phyloP scores from a whole-genome alignment of 306 rosid genomes.

The Betula pendula region DNA sequence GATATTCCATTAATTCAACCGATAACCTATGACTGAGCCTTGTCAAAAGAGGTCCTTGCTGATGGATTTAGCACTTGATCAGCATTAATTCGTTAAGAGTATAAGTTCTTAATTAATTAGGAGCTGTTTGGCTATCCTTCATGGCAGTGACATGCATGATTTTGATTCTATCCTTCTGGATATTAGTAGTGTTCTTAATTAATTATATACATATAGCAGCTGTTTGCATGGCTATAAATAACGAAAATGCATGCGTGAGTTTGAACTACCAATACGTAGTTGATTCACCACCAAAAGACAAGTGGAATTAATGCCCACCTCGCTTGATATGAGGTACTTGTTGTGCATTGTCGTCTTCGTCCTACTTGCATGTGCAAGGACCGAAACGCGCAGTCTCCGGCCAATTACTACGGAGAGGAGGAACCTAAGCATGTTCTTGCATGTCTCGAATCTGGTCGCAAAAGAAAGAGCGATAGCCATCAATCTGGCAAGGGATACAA shows the following conservation, averaged over 20 bases:
- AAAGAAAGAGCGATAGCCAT: slow-evolving; percentile 9
- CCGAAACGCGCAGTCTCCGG: slow-evolving; percentile 38
- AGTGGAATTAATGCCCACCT: not conserved
- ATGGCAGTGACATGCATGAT: not conserved
- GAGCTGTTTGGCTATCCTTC: not conserved
- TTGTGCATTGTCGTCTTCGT: slow-evolving; percentile 23
- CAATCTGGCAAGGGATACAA: slow-evolving; percentile 14
- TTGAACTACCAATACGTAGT: not conserved
- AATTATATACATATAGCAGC: too few relatives aligned
- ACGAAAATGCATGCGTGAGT: not conserved
- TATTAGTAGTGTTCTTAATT: too few relatives aligned
- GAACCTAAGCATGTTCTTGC: not conserved
- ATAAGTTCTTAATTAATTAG: too few relatives aligned
- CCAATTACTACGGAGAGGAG: slow-evolving; percentile 32
- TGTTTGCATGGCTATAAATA: too few relatives aligned
- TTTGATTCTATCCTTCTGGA: not conserved
- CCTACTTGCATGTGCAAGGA: slow-evolving; percentile 30
- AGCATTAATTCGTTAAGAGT: too few relatives aligned
- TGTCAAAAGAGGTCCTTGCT: not conserved
- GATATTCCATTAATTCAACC: not conserved
- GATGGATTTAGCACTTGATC: not conserved
- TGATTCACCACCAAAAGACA: too few relatives aligned
- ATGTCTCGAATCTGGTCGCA: slow-evolving; percentile 21
- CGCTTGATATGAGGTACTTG: slow-evolving; percentile 15
- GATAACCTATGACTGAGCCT: not conserved